Conservation (phyloP, 495 filamentous ascomycete species). For the Bacidia rubella region DNA sequence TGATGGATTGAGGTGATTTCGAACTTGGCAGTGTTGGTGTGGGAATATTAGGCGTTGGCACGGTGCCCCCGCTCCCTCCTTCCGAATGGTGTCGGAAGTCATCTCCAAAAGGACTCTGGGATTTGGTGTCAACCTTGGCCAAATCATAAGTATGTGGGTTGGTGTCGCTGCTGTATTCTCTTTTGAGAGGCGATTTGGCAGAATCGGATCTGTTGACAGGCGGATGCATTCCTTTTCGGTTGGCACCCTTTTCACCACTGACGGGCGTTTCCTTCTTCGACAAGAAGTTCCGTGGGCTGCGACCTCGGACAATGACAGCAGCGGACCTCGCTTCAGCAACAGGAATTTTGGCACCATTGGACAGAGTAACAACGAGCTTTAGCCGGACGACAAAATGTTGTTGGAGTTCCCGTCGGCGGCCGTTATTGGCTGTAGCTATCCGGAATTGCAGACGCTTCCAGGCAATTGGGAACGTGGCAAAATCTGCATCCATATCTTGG, state of each 20-base stretch:
- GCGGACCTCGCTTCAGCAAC: constrained; percentile 60
- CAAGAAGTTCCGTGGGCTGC: constrained; percentile 70
- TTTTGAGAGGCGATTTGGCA: constrained; percentile 41
- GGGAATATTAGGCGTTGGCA: constrained; percentile 28
- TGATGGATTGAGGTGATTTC: constrained; percentile 21
- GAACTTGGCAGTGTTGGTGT: constrained; percentile 12
- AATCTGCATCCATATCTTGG: constrained; percentile 65
- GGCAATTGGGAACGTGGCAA: constrained; percentile 67
- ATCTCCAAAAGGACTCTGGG: constrained; percentile 3
- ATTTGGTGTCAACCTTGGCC: constrained; percentile 9
- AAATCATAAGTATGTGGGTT: constrained; percentile 22
- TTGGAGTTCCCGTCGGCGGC: constrained; percentile 64
- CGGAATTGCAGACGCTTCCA: constrained; percentile 92
- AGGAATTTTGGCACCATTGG: constrained; percentile 52
- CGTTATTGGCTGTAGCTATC: constrained; percentile 79
- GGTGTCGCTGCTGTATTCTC: constrained; percentile 33
- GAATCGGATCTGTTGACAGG: constrained; percentile 30
- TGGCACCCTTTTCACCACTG: constrained; percentile 54
- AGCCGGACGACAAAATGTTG: constrained; percentile 69
- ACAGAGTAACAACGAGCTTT: constrained; percentile 57
- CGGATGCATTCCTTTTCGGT: constrained; percentile 35
- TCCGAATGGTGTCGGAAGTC: background rate
- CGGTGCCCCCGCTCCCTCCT: constrained; percentile 17
- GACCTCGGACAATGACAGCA: constrained; percentile 63
- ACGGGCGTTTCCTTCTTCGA: constrained; percentile 63